Conservation (phyloP, 1,139 yeast genomes). For the Sugiyamaella japonica region DNA sequence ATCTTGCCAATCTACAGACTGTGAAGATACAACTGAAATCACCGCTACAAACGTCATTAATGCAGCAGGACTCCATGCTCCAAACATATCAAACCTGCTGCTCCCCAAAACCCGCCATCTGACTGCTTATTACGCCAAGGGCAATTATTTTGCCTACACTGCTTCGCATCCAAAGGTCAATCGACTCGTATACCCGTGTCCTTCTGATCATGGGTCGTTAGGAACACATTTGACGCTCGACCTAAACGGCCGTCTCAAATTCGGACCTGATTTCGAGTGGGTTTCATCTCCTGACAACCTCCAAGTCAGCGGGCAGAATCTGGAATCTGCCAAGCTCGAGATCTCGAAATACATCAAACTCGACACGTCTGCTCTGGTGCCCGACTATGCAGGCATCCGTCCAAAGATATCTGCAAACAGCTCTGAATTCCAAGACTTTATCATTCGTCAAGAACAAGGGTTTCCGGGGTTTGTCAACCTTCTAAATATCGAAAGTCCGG, state of each 20-base stretch:
- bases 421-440: constrained; percentile 64
- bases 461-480: constrained; percentile 79
- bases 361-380: constrained; percentile 52
- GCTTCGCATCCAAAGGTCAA: constrained; percentile 47
- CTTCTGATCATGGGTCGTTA: constrained; percentile 69
- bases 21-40: constrained; percentile 46
- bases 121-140: constrained; percentile 71
- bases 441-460: constrained; percentile 63
- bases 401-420: constrained; percentile 65
- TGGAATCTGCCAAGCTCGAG: constrained; percentile 57
- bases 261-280: constrained; percentile 93
- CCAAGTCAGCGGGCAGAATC: constrained; percentile 44
- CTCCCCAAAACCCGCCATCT: constrained; percentile 63
- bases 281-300: constrained; percentile 48
- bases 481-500: constrained; percentile 88
- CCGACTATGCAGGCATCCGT: constrained; percentile 78
- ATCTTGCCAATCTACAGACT: constrained; percentile 29
- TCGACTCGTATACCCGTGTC: constrained; percentile 71
- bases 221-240: constrained; percentile 89
- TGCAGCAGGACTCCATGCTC: constrained; percentile 78
- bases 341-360: constrained; percentile 67
- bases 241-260: constrained; percentile 73
- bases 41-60: constrained; percentile 63
- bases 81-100: constrained; percentile 62
- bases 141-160: constrained; percentile 68